Conservation (phyloP, 2,329 filamentous ascomycete genomes). For the Fusarium subtropicale region DNA sequence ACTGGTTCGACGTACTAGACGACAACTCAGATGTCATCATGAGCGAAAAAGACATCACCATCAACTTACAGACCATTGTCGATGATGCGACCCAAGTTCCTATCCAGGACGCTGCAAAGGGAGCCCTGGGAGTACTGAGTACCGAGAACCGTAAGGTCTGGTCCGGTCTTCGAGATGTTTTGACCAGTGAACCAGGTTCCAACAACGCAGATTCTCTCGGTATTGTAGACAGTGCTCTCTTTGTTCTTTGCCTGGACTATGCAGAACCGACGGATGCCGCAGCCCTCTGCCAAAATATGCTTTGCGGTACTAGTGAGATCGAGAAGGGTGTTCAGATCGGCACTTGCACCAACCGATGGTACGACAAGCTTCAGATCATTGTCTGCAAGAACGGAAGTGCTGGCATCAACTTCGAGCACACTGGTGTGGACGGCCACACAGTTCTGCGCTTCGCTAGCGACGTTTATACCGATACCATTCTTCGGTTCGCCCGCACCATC, state of each 20-base stretch:
- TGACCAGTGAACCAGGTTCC: slow-evolving; percentile 86
- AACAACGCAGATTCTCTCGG: slow-evolving; percentile 97
- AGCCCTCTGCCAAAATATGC: slow-evolving; percentile 97
- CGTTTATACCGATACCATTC: slow-evolving; percentile 96
- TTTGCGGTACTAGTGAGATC: slow-evolving; percentile 92
- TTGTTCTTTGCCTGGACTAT: slow-evolving; percentile 92
- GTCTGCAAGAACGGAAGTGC: slow-evolving; percentile 99
- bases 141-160: slow-evolving; percentile 97
- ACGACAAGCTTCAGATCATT: slow-evolving; percentile 98
- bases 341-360: slow-evolving; percentile 98
- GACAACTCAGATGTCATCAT: slow-evolving; percentile 96
- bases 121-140: slow-evolving; percentile 90
- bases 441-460: slow-evolving; percentile 96
- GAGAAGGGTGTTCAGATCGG: slow-evolving; percentile 95
- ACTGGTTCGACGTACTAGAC: slow-evolving; percentile 98
- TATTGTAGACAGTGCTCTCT: slow-evolving; percentile 94
- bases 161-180: slow-evolving; percentile 88
- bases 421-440: slow-evolving; percentile 96
- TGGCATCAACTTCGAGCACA: slow-evolving; percentile 99
- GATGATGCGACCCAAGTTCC: slow-evolving; percentile 91
- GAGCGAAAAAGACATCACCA: slow-evolving; percentile 91
- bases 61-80: slow-evolving; percentile 92
- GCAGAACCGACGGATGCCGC: slow-evolving; percentile 84
- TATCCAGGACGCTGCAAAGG: slow-evolving; percentile 95
- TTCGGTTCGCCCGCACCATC: slow-evolving; percentile 94